Evolutionary conservation across 1,284 basidiomycete genomes (phyloP), one percentile per base, ranked within the genome.

Genomic region (Boletus mariae): DNA sequence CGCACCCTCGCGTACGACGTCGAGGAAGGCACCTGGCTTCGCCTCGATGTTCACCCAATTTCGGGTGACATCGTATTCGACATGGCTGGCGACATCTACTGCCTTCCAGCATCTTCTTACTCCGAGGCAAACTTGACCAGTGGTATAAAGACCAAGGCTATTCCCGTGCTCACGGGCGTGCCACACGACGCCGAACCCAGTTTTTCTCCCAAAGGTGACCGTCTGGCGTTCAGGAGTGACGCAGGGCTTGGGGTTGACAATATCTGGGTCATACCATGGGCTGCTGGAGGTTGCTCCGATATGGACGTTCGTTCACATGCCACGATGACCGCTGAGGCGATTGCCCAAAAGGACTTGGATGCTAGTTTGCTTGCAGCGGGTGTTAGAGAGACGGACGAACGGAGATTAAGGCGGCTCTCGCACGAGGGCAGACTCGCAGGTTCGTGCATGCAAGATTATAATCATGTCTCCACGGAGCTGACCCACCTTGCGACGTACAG

Each of bases 61-160:
- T 76, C 79, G 3, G 85, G 87, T 10, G 86, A 89, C 56, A 79
- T 89, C 49, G 76, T 87, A 7, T 89, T 88, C 51, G 86, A 87
- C 63, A 85, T 89, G 77, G 69, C 84, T 5, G 86, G 86, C 2
- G 85, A 89, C 62, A 63, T 89, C 28, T 88, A 87, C 64, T 89
- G 86, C 59, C 73, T 89, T 43, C 77, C 84, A 4, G 78, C 75
- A 0, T 46, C 58, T 49, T 66, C 71, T 23, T 75, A 79, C 55
- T 58, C 67, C 1, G 57, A 64, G 4, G 55, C 55, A 37, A 56
- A n/a, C 47, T n/a, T 64, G 53, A 35, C 37, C 31, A 38, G 3
- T 26, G 63, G 56, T 51, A 51, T 38, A 11, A 55, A 51, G 32
- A 61, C 49, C 15, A 67, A 26, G 51, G 66, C 70, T 10, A 41